Evolutionary conservation across 106 monocot genomes (phyloP), one percentile per base, ranked within the genome.

Genomic region (Phalaenopsis equestris): DNA sequence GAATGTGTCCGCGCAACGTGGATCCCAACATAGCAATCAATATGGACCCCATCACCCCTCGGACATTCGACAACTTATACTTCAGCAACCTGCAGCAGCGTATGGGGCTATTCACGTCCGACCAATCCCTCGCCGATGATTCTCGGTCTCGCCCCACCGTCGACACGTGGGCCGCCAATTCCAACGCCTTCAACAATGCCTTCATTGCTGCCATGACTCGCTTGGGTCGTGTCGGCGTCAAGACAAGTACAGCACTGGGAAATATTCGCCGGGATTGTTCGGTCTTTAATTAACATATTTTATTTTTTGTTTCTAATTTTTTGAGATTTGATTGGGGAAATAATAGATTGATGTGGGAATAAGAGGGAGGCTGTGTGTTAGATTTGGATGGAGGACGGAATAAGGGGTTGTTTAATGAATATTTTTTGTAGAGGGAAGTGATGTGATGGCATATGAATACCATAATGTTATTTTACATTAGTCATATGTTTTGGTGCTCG

Each of bases 41-140:
- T 75, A 80, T 88, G 47, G 88, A 88, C 80, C 75, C 74, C 3
- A 75, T 82, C 75, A 90, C 90, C 86, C 91, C 89, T 2, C 41
- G 52, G 9, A 67, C 83, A 85, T 88, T 88, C 56, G 88, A 88
- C 83, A 88, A 86, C 75, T 56, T 58, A 8, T 88, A 88, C 78
- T 88, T 47, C 81, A 81, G 61, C 39, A 86, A 86, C 75, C 78
- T 88, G 38, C 86, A 84, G 67, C 65, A 57, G 67, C 15, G 75
- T 3, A 87, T 57, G 79, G 87, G 86, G 4, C 79, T 84, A 30
- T 76, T 87, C 64, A 76, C 79, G 64, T 85, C 87, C 11, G 87
- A 86, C 78, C 84, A 87, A 73, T 55, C 72, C 19, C 81, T 90
- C 38, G 80, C 80, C 78, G 77, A 56, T 8, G 87, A 87, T 72